Conservation (phyloP, 345 rosid species). For the Citrus australasica region DNA sequence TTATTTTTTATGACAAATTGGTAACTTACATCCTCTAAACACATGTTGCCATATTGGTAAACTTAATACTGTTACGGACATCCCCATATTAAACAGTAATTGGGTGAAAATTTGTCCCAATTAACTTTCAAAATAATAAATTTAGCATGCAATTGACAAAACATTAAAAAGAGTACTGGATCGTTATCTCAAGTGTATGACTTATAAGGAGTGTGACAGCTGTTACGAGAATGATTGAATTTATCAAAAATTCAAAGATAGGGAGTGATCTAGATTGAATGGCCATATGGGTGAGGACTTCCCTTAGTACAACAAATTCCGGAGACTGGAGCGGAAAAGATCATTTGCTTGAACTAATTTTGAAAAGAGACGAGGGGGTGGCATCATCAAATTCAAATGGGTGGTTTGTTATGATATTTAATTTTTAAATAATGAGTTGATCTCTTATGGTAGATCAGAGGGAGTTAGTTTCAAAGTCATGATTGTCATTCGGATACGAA, state of each 20-base stretch:
- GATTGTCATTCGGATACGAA: constrained; percentile 10
- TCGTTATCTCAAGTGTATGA: not conserved
- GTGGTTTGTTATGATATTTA: not conserved
- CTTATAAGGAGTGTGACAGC: not conserved
- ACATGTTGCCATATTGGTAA: too few relatives aligned
- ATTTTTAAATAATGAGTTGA: not conserved
- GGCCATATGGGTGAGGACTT: not conserved
- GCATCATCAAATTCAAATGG: not conserved
- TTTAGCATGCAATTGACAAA: too few relatives aligned
- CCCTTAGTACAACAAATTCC: not conserved
- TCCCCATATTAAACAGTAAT: too few relatives aligned
- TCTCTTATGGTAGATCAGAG: not conserved
- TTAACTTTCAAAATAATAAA: too few relatives aligned
- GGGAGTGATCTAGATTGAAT: not conserved
- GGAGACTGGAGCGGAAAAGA: not conserved
- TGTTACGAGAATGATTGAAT: not conserved
- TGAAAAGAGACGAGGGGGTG: not conserved
- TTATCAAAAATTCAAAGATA: not conserved
- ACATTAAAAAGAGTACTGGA: not conserved
- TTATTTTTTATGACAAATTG: too few relatives aligned
- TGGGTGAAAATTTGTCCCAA: too few relatives aligned
- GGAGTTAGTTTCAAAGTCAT: constrained; percentile 19
- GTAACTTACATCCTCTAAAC: too few relatives aligned
- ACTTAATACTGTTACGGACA: too few relatives aligned
- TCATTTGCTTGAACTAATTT: not conserved